Evolutionary conservation across 2,329 filamentous ascomycete genomes (phyloP).

Genomic region (Stachybotrys chlorohalonatus): DNA sequence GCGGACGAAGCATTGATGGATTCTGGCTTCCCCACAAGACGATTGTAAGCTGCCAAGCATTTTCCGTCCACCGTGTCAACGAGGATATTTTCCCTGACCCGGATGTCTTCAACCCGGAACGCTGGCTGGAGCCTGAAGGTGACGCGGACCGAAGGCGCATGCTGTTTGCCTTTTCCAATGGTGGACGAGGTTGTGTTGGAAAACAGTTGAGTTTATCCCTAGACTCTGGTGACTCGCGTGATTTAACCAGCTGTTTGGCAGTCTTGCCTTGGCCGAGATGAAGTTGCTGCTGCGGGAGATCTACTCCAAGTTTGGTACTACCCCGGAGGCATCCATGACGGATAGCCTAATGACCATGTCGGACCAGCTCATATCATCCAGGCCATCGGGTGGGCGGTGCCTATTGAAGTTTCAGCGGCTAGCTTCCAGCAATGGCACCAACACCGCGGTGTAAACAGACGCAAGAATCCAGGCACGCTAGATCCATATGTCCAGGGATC

Average conservation of each 20-base stretch:
- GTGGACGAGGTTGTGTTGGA: conserved; percentile 56
- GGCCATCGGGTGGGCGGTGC: conserved; percentile 51
- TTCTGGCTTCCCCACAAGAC: conserved; percentile 43
- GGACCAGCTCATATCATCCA: conserved; percentile 58
- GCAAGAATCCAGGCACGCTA: background rate
- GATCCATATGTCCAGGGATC: background rate
- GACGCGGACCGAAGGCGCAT: conserved; percentile 59
- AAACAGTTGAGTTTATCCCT: conserved; percentile 48
- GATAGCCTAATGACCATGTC: conserved; percentile 52
- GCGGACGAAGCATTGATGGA: conserved; percentile 46
- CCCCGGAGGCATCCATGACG: conserved; percentile 44
- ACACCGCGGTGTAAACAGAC: background rate
- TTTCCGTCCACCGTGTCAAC: conserved; percentile 50
- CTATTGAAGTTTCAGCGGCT: conserved; percentile 36
- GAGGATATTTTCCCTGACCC: conserved; percentile 67
- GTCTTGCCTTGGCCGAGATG: conserved; percentile 58
- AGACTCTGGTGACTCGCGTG: background rate
- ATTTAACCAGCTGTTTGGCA: conserved; percentile 4
- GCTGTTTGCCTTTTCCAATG: conserved; percentile 58
- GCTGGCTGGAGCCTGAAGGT: conserved; percentile 70
- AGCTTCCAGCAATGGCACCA: background rate
- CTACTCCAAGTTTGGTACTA: conserved; percentile 49
- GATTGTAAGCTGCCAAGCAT: conserved; percentile 52
- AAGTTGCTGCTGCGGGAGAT: conserved; percentile 54
- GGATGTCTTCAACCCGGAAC: conserved; percentile 67